Evolutionary conservation across 306 rosid species (phyloP), one percentile per base, ranked within the genome.

Genomic region (Cucurbita ficifolia): DNA sequence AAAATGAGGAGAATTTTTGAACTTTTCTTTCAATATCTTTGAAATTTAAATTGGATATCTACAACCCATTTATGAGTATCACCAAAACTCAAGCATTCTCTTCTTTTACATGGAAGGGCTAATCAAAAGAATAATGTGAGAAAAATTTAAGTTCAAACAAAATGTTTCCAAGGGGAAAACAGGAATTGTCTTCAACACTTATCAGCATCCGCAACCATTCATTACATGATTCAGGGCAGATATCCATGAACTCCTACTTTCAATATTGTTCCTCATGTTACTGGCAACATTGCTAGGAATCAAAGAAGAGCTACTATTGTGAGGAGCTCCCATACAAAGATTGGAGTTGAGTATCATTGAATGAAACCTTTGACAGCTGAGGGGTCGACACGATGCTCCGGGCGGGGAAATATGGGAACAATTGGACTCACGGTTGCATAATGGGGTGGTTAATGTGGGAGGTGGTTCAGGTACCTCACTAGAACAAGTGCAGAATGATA

Each of bases 401-500:
- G 79, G 76, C 12, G 86, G 75, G 7, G 91, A 74, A 21, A 24
- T 76, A 52, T 82, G 76, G 3, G 89, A 67, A 76, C 82, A 79
- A 16, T 87, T 75, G 33, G 82, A 62, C 50, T 81, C 65, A 4
- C 85, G 83, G 56, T 81, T 84, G 85, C 90, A 89, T 59, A 95
- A 85, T 12, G 96, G 97, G 72, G 92, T 88, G 49, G 84, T 88
- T 56, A 94, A 75, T 74, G 87, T 82, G 35, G 85, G 6, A 9
- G 86, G 19, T 5, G 86, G 19, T 5, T 76, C 78, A 7, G 79
- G 64, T 11, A 40, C 89, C 57, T 86, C 96, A 21, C 89, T 59
- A 2, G 97, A 83, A 75, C 99, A 95, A 0, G 90, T 45, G 86
- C 99, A 95, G 52, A 95, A 88, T 24, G 99, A 22, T 24, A 88